Conservation (phyloP, 768 basidiomycete genomes). For the Pleurotus eryngii region DNA sequence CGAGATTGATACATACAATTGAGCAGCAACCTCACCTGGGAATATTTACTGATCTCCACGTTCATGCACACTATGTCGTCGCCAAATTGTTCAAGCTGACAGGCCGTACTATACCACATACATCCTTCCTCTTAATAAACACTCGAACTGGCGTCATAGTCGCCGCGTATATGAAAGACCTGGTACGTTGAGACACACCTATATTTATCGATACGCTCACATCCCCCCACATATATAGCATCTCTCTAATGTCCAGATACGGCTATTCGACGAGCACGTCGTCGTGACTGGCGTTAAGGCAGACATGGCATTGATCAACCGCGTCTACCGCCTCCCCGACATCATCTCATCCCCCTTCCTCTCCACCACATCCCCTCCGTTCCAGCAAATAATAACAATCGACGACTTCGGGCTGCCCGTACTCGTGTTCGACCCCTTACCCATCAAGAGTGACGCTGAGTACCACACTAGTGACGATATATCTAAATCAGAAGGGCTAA, state of each 20-base stretch:
- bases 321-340: constrained; percentile 27
- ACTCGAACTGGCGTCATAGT: constrained; percentile 16
- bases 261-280: constrained; percentile 25
- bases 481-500: neutral
- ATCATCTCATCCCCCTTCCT: neutral
- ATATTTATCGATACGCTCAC: too few relatives aligned
- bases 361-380: neutral
- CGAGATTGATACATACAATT: constrained; percentile 11
- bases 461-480: constrained; percentile 13
- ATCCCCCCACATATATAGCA: constrained; percentile 14
- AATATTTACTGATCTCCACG: constrained; percentile 21
- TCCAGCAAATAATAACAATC: neutral
- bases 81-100: constrained; percentile 19
- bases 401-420: constrained; percentile 6
- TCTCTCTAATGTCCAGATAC: constrained; percentile 29
- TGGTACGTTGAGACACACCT: neutral
- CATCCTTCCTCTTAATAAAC: constrained; percentile 29
- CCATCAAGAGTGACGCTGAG: constrained; percentile 16
- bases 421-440: constrained; percentile 9
- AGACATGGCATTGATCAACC: constrained; percentile 23
- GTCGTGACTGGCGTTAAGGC: constrained; percentile 28
- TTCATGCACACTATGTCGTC: constrained; percentile 23
- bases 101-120: constrained; percentile 14
- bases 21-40: constrained; percentile 13
- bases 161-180: constrained; percentile 1